Evolutionary conservation across 1,139 yeast genomes (phyloP), one percentile per base, ranked within the genome.

Genomic region (Pichia sp.): DNA sequence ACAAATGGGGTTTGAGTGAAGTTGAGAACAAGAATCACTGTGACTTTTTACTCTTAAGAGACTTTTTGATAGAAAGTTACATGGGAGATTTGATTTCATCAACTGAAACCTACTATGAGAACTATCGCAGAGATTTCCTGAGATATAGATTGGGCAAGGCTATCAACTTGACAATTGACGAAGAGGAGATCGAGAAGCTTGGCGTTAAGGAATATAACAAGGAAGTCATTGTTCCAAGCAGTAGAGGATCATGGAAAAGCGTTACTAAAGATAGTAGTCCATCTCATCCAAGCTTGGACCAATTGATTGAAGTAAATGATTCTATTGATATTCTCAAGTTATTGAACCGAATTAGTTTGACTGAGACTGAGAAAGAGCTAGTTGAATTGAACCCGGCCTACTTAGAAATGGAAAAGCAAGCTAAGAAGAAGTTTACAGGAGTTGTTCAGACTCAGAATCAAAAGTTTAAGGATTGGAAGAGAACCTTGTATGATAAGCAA

Each of bases 1-100:
- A 82, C 55, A 65, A 62, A 10, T 84, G 94, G 93, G 94, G 94
- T 0, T 40, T 66, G 19, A 78, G 80, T 5, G 86, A 83, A 45
- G 74, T 80, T 26, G 87, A 79, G 45, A 76, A 83, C 49, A 66
- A 66, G 2, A 50, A 55, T 4, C 83, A 77, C 51, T 77, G 93
- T 56, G 94, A 85, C 52, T 80, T 81, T 47, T 40, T 55, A 8
- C 60, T 60, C 24, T 62, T 85, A 42, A 69, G 77, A 45, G 64
- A 67, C 11, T 53, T 77, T 8, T 52, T 80, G 28, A 60, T 79
- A 56, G 61, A 67, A 3, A 64, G 67, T 19, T 63, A 78, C 47
- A 67, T 80, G 67, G 67, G 77, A 39, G 83, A 77, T 47, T 65
- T 79, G 39, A 71, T 77, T 19, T 51, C 60, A n/a, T 67, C 81